Base-by-base conservation (phyloP, 1,139 yeast species). In the Suhomyces panamericanus region DNA sequence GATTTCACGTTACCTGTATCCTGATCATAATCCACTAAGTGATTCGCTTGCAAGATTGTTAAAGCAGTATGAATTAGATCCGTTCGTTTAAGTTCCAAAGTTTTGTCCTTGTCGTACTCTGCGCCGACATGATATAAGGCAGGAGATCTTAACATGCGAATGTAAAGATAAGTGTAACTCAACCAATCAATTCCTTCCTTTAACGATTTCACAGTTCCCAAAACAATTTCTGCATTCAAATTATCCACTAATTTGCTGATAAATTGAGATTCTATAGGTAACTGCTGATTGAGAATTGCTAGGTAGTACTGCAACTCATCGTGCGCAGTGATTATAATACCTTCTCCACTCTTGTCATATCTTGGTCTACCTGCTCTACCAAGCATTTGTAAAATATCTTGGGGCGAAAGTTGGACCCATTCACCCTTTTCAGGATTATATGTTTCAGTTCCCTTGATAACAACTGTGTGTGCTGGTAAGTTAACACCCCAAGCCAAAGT, bases 401-500 rank as follows among this genome's bases (percentile, higher is more conserved):
- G 98, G 0, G 97, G 95, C 0, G 96, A 85, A 11, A 93, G 68
- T 56, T 88, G 95, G 2, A 83, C 81, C 96, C 97, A 91, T 1
- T 79, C 68, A 42, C 98, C 96, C 51, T 80, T 80, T 55, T 87
- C 95, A 0, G 99, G 97, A 2, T 95, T 86, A 58, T 93, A 95
- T 0, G 93, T 84, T 57, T 90, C 96, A 0, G 99, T 93, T 0
- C 98, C 99, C 58, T 93, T 91, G 49, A 93, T 87, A 26, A 93
- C 84, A 26, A 93, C 99, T 0, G 97, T 89, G 56, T 93, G 97
- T 0, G 98, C 98, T 1, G 99, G 99, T 46, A 93, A 75, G 60
- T 93, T 93, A 32, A 93, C 98, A 75, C 99, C 99, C 99, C 98
- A 93, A 0, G 99, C 98, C 51, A 93, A 77, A 0, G 99, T 93